Conservation (phyloP, 768 basidiomycete genomes). For the Tremella fuciformis region DNA sequence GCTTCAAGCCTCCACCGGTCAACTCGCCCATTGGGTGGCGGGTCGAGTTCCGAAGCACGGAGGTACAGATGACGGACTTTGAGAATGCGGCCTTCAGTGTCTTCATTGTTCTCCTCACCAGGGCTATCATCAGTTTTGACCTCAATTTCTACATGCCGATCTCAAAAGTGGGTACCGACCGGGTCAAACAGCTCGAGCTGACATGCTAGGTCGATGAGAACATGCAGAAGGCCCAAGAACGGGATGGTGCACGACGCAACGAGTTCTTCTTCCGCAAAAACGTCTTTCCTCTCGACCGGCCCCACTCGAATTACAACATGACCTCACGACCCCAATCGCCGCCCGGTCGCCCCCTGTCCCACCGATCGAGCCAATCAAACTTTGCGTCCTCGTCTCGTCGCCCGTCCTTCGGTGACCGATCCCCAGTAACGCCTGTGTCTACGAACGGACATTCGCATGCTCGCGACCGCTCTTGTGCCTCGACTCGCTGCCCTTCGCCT, state of each 20-base stretch:
- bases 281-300: slow-evolving; percentile 63
- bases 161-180: slow-evolving; percentile 66
- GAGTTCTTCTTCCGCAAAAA: slow-evolving; percentile 89
- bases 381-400: not conserved
- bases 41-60: slow-evolving; percentile 98
- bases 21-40: slow-evolving; percentile 93
- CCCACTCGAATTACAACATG: slow-evolving; percentile 40
- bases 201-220: slow-evolving; percentile 83
- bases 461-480: slow-evolving; percentile 22
- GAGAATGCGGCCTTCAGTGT: slow-evolving; percentile 97
- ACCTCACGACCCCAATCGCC: slow-evolving; percentile 43
- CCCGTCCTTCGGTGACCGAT: not conserved
- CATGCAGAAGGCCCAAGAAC: slow-evolving; percentile 81
- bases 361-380: not conserved
- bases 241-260: slow-evolving; percentile 69
- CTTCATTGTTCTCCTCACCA: slow-evolving; percentile 88
- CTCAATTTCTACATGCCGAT: slow-evolving; percentile 96
- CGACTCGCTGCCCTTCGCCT: slow-evolving; percentile 26
- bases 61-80: slow-evolving; percentile 97
- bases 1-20: slow-evolving; percentile 97
- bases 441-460: slow-evolving; percentile 1
- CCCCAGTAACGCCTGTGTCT: not conserved
- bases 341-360: slow-evolving; percentile 1
- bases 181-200: slow-evolving; percentile 5
- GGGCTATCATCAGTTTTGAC: slow-evolving; percentile 86